These are phyloP conservation scores for Fragaria nilgerrensis DNA, from an alignment of 306 rosid genomes.

Conservation along the genomic window DNA sequence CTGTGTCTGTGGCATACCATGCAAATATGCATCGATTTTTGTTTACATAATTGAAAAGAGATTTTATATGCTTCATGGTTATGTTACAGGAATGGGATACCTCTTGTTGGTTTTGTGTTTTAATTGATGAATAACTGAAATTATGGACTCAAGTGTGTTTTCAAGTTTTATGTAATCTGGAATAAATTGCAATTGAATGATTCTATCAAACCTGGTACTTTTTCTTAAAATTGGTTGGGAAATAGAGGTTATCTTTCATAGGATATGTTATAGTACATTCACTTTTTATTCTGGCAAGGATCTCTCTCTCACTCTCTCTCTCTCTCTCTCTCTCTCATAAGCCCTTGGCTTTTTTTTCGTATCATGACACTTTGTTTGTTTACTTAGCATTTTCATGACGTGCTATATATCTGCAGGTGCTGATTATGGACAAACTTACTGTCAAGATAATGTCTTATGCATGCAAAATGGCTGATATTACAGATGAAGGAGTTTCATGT, in stretches of 20 bases:
- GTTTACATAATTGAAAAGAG: background rate
- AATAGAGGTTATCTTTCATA: background rate
- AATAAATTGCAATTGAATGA: background rate
- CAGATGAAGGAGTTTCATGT: slow-evolving; percentile 96
- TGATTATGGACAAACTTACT: slow-evolving; percentile 94
- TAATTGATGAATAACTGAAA: background rate
- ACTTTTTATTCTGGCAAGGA: background rate
- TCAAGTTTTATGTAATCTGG: background rate
- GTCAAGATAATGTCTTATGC: slow-evolving; percentile 93
- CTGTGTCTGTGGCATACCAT: background rate
- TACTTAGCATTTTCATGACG: slow-evolving; percentile 14
- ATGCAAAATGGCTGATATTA: slow-evolving; percentile 98
- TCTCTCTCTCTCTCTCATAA: slow-evolving; percentile 12
- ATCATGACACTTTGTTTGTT: background rate
- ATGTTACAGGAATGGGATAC: background rate
- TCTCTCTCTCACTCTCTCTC: slow-evolving; percentile 5
- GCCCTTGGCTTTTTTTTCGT: background rate
- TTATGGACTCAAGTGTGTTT: background rate
- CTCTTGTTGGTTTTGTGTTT: background rate
- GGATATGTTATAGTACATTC: background rate
- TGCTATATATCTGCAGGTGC: slow-evolving; percentile 60
- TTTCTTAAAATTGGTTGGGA: background rate
- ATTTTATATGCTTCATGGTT: background rate
- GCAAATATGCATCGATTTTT: background rate
- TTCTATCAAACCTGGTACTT: background rate